Evolutionary conservation across 1,284 basidiomycete species (phyloP), one percentile per base, ranked within the genome.

Genomic region (Stereum hirsutum): DNA sequence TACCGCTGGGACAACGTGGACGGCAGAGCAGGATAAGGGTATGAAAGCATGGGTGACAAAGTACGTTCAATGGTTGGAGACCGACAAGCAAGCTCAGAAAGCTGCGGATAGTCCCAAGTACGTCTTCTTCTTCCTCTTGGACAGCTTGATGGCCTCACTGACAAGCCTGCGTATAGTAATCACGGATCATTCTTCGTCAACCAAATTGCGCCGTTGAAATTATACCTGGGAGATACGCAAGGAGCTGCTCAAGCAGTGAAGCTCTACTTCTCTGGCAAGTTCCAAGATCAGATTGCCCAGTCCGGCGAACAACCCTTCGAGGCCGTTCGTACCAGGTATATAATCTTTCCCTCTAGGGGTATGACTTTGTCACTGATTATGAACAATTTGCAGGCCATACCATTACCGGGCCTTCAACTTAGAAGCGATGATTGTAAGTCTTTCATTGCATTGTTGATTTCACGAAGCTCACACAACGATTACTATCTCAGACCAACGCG

Each of bases 21-120:
- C 77, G 1, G 30, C 57, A 2, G 70, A 70, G 5, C 43, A 73
- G 12, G 74, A 80, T 48, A 52, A 52, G 17, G 53, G 59, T 27
- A 67, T 81, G 57, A 51, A 46, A 5, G 42, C 50, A 7, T 78
- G 74, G 79, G 60, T 65, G 5, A 63, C 50, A 14, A 50, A 69
- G 7, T 78, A 75, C 52, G 66, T 74, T n/a, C 48, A 45, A 4
- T 83, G 80, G 80, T 57, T 81, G n/a, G 61, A 74, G 47, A 71
- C 53, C 4, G 69, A 63, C 42, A 42, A 51, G 2, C 56, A 71
- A 30, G 75, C 68, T 32, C 57, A 74, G 24, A 59, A 69, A 43
- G 74, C 72, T 7, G 57, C 61, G 10, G 32, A 11, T 10, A 42
- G 32, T 23, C 17, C 46, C 6, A 82, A 82, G 77, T 81, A 46